These are phyloP conservation scores for Rhynchosporium secalis DNA, from an alignment of 2,329 filamentous ascomycete species.

Conservation along the genomic window DNA sequence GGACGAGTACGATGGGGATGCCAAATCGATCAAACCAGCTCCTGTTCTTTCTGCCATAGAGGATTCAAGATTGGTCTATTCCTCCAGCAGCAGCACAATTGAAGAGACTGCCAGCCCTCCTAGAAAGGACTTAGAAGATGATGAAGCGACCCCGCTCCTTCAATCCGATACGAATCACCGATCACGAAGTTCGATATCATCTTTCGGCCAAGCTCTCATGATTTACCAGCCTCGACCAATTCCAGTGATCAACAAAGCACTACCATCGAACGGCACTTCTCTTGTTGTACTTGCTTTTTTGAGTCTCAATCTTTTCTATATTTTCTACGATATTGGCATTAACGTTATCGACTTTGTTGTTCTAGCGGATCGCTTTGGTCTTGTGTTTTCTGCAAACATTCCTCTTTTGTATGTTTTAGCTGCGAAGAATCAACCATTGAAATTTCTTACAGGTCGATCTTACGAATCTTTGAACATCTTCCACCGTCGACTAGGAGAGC, in stretches of 20 bases:
- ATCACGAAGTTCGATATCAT: constrained; percentile 13
- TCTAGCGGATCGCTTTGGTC: constrained; percentile 42
- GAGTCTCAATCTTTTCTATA: constrained; percentile 57
- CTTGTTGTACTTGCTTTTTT: constrained; percentile 53
- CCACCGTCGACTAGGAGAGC: constrained; percentile 62
- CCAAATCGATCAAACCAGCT: constrained; percentile 18
- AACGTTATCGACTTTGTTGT: constrained; percentile 53
- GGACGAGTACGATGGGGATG: constrained; percentile 23
- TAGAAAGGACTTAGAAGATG: constrained; percentile 25
- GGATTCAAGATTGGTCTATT: constrained; percentile 23
- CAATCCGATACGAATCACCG: background rate
- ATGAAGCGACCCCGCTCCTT: constrained; percentile 34
- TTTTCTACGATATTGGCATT: constrained; percentile 53
- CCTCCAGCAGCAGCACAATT: constrained; percentile 33
- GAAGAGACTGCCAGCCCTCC: constrained; percentile 26
- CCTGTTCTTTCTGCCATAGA: background rate
- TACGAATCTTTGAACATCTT: constrained; percentile 68
- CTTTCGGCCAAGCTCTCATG: constrained; percentile 38
- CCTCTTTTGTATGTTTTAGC: constrained; percentile 61
- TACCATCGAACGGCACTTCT: constrained; percentile 58
- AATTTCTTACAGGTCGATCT: constrained; percentile 60
- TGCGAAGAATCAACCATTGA: constrained; percentile 66
- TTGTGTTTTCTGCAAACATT: constrained; percentile 49
- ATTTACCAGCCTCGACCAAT: constrained; percentile 59
- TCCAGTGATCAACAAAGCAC: constrained; percentile 55